phyloP scores from a whole-genome alignment of 83 land plant genomes.

The Picea abies region DNA sequence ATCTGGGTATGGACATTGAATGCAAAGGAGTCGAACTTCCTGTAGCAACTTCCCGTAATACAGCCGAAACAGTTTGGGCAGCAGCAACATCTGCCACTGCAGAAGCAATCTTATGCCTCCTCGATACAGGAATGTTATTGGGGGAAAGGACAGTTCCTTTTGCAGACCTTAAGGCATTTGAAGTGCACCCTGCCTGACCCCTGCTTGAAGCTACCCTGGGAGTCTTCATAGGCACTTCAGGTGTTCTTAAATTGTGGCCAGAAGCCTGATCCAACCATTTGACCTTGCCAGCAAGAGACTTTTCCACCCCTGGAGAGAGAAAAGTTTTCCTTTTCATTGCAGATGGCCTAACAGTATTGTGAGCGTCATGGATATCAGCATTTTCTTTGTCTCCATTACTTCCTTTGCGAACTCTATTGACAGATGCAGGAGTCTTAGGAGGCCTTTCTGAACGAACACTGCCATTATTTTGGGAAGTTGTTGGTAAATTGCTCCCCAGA shows the following conservation, averaged over 20 bases:
- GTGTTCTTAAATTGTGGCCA: background rate
- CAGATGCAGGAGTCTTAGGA: conserved; percentile 12
- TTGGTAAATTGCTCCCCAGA: background rate
- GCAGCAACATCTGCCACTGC: conserved; percentile 75
- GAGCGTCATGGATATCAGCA: background rate
- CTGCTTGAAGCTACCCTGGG: background rate
- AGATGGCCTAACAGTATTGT: background rate
- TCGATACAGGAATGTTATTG: background rate
- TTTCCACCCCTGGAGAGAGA: conserved; percentile 13
- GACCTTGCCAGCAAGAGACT: conserved; percentile 19
- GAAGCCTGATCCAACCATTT: conserved; percentile 35
- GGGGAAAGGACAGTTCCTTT: background rate
- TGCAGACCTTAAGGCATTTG: background rate
- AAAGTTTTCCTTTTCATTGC: conserved; percentile 12
- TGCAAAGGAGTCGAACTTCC: conserved; percentile 48
- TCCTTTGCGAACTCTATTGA: background rate
- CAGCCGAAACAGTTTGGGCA: conserved; percentile 53
- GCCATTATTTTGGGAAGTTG: background rate
- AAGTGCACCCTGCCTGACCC: background rate
- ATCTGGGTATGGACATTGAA: conserved; percentile 62
- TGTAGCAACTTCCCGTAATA: conserved; percentile 56
- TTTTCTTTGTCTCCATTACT: conserved; percentile 21
- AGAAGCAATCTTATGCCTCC: conserved; percentile 41
- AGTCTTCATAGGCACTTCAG: background rate
- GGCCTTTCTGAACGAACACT: background rate